Conservation (phyloP, 23 red algal species). For the Gracilaria caudata region DNA sequence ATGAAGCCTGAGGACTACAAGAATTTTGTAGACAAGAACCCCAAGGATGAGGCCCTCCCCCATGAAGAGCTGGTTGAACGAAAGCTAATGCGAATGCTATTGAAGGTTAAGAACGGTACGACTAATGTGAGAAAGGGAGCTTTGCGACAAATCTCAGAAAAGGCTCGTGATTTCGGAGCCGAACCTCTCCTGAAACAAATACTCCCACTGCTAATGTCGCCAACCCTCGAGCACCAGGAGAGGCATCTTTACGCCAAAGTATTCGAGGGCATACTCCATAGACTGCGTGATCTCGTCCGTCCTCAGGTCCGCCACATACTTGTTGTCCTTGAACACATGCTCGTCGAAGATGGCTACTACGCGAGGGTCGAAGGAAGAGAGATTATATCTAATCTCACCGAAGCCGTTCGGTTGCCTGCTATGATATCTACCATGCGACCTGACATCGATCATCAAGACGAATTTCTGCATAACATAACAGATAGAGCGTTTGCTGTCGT, state of each 20-base stretch:
- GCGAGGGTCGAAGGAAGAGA: constrained; percentile 87
- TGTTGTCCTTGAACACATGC: constrained; percentile 86
- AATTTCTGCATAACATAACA: constrained; percentile 95
- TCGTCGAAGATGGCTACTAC: constrained; percentile 93
- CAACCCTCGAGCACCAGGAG: constrained; percentile 91
- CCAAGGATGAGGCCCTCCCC: constrained; percentile 77
- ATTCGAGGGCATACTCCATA: constrained; percentile 81
- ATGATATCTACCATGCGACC: constrained; percentile 96
- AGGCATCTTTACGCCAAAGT: constrained; percentile 91
- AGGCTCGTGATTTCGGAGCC: constrained; percentile 82
- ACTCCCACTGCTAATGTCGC: constrained; percentile 79
- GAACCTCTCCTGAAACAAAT: constrained; percentile 84
- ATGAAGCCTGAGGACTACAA: constrained; percentile 91
- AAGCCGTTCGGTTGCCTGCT: constrained; percentile 79
- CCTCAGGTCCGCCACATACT: constrained; percentile 95
- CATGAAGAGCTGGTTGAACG: constrained; percentile 72
- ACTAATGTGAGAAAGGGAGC: constrained; percentile 81
- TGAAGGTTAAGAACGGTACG: constrained; percentile 94
- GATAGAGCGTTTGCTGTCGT: constrained; percentile 90
- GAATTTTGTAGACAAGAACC: constrained; percentile 78
- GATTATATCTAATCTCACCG: constrained; percentile 92
- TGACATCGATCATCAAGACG: constrained; percentile 93
- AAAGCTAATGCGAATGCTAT: constrained; percentile 79
- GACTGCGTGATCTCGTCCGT: constrained; percentile 78
- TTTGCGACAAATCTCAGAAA: constrained; percentile 83